These are phyloP conservation scores for Candida smagusa DNA, from an alignment of 1,139 yeast species.

Conservation along the genomic window DNA sequence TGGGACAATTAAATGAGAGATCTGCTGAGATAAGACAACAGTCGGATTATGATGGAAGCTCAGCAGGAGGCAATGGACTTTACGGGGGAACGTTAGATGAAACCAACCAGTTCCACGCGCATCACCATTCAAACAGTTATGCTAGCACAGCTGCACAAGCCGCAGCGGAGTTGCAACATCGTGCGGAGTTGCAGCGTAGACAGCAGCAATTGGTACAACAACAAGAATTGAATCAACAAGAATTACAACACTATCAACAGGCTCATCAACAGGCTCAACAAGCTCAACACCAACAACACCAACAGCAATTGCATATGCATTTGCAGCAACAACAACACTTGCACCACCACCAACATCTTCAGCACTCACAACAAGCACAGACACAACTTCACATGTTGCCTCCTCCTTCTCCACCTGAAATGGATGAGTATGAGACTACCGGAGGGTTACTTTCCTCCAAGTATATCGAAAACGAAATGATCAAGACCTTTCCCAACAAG, in stretches of 20 bases:
- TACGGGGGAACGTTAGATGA: conserved; percentile 24
- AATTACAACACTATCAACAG: conserved; percentile 22
- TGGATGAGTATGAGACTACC: conserved; percentile 14
- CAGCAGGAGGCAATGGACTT: conserved; percentile 11
- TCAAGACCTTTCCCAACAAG: conserved; percentile 43
- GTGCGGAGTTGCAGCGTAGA: conserved; percentile 22
- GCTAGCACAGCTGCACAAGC: conserved; percentile 22
- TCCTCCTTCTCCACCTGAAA: conserved; percentile 7
- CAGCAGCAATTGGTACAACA: conserved; percentile 22
- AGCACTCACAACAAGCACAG: conserved; percentile 11
- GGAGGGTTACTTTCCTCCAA: conserved; percentile 22
- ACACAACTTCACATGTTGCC: conserved; percentile 8
- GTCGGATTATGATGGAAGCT: conserved; percentile 2
- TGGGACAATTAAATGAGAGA: conserved; percentile 34
- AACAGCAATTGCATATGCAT: conserved; percentile 17
- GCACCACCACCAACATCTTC: conserved; percentile 4
- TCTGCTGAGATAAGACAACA: conserved; percentile 13
- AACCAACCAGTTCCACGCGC: conserved; percentile 22
- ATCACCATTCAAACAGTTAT: conserved; percentile 21
- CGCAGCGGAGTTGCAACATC: conserved; percentile 26
- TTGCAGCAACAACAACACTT: conserved; percentile 5
- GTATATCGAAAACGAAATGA: conserved; percentile 44
- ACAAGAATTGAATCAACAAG: conserved; percentile 27
- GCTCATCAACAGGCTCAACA: conserved; percentile 10
- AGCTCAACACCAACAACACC: conserved; percentile 11